phyloP scores from a whole-genome alignment of 805 yeast genomes.

The Teunomyces barrocoloradensis region DNA sequence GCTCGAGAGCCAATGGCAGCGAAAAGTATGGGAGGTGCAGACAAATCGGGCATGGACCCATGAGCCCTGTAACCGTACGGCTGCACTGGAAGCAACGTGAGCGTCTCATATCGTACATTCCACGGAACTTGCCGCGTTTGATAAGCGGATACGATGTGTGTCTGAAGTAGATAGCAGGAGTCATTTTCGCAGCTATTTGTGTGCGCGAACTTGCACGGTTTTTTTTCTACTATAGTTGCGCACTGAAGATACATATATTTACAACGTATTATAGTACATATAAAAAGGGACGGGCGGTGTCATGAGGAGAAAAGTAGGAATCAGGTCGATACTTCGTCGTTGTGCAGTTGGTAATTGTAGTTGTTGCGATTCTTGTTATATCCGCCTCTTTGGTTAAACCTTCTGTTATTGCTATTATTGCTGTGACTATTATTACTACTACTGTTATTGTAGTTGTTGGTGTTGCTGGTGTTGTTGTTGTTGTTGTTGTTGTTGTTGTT shows the following conservation, averaged over 20 bases:
- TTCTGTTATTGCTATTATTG: slow-evolving; percentile 18
- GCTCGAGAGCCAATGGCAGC: slow-evolving; percentile 6
- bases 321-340: slow-evolving; percentile 4
- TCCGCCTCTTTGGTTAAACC: slow-evolving; percentile 22
- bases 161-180: background rate
- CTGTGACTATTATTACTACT: slow-evolving; percentile 4
- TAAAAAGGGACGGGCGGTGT: background rate
- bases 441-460: slow-evolving; percentile 13
- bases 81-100: slow-evolving; percentile 15
- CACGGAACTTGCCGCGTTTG: slow-evolving; percentile 23
- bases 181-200: slow-evolving; percentile 4
- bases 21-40: slow-evolving; percentile 8
- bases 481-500: slow-evolving; percentile 18
- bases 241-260: background rate
- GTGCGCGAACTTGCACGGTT: background rate
- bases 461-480: slow-evolving; percentile 13
- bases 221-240: background rate
- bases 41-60: slow-evolving; percentile 3
- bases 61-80: background rate
- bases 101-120: slow-evolving; percentile 22
- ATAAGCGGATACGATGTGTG: background rate
- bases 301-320: background rate
- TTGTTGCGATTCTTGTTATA: slow-evolving; percentile 22
- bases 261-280: slow-evolving; percentile 8
- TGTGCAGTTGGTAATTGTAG: slow-evolving; percentile 19